Evolutionary conservation across 1,284 basidiomycete species (phyloP).

Genomic region (Ustilago crameri): DNA sequence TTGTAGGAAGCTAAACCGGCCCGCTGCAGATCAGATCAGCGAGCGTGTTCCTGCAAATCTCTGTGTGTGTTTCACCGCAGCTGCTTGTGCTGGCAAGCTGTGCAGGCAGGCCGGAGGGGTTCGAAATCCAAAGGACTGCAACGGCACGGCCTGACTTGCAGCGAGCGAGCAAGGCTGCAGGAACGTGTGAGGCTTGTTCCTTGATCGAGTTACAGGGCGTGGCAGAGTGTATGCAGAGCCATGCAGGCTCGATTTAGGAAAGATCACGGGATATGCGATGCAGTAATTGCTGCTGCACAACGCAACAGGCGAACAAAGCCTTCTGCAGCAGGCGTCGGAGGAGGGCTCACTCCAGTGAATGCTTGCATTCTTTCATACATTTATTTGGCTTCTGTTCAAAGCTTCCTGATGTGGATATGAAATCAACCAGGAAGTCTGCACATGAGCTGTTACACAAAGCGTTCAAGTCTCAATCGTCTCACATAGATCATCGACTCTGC

Average conservation of each 20-base stretch:
- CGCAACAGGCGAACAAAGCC: no score
- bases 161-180: not conserved
- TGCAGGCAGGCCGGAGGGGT: not conserved
- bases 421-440: no score
- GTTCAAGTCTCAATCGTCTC: no score
- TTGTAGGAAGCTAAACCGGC: no score
- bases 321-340: no score
- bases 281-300: not conserved
- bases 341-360: no score
- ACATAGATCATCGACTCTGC: no score
- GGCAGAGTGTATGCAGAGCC: not conserved
- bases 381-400: no score
- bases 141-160: conserved; percentile 1
- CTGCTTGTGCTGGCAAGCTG: conserved; percentile 1
- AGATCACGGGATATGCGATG: not conserved
- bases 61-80: not conserved
- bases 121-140: not conserved
- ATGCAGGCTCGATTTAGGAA: not conserved
- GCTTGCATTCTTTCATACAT: no score
- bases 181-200: not conserved
- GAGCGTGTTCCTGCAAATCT: not conserved
- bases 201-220: not conserved
- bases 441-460: no score
- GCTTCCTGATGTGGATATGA: no score
- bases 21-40: no score